These are phyloP conservation scores for Xanthoconium separans DNA, from an alignment of 1,284 basidiomycete genomes.

Conservation along the genomic window DNA sequence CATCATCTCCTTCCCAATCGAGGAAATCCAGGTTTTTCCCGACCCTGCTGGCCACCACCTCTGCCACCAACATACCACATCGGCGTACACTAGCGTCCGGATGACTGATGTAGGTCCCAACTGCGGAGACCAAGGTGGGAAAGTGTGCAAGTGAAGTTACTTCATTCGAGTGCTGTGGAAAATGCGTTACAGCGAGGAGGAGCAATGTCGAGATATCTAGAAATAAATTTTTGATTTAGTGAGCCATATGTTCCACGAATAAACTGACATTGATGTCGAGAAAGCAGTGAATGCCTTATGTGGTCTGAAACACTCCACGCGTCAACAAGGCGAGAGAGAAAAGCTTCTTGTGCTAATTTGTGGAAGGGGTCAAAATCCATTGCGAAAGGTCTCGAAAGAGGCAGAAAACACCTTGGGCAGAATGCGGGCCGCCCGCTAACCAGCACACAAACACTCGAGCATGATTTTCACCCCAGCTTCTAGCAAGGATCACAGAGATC, in stretches of 20 bases:
- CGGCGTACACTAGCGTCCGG: conserved; percentile 75
- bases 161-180: conserved; percentile 48
- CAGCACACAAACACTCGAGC: conserved; percentile 68
- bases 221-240: not conserved
- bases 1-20: conserved; percentile 79
- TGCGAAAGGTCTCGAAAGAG: not conserved
- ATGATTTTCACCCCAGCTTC: conserved; percentile 57
- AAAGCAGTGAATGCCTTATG: conserved; percentile 70
- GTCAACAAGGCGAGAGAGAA: conserved; percentile 52
- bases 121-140: conserved; percentile 66
- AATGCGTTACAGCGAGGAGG: conserved; percentile 59
- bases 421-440: conserved; percentile 42
- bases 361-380: conserved; percentile 6
- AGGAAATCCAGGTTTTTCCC: conserved; percentile 76
- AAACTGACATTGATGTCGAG: conserved; percentile 62
- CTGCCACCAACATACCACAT: conserved; percentile 94
- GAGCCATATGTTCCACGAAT: not conserved
- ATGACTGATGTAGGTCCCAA: conserved; percentile 79
- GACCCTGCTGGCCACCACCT: conserved; percentile 63
- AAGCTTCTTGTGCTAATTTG: conserved; percentile 44
- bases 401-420: conserved; percentile 39
- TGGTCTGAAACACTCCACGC: conserved; percentile 67
- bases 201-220: conserved; percentile 72
- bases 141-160: conserved; percentile 49
- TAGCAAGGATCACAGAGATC: conserved; percentile 48